Evolutionary conservation across 306 rosid species (phyloP), one percentile per base, ranked within the genome.

Genomic region (Urtica urens): DNA sequence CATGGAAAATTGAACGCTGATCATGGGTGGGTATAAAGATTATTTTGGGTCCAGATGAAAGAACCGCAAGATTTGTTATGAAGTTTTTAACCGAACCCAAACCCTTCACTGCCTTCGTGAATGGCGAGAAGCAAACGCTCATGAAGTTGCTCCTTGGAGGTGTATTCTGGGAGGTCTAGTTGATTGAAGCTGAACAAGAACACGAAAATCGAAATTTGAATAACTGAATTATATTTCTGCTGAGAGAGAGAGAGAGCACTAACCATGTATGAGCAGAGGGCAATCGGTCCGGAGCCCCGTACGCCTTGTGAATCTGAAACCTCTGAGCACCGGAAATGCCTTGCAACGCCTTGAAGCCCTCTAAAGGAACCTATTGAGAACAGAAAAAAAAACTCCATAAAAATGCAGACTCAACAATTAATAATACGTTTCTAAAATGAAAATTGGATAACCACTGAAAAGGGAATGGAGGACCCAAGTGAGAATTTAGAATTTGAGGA

Each of bases 251-350:
- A 23, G 47, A 43, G 47, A 18, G 57, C 70, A 72, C 72, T 57
- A 3, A 90, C 99, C 99, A 92, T 63, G 99, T 92, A 82, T 92
- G 99, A 34, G 99, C 99, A 1, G 96, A 92, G 30, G 99, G 99
- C 28, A 92, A 67, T 37, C 96, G 69, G 72, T 92, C 99, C 31
- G 99, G 96, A 67, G 93, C 86, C 52, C 99, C 99, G 59, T 92
- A 92, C 16, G 99, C 96, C 80, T 82, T 92, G 81, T 85, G 99
- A 69, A 92, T 79, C 77, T 92, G 99, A 73, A 92, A 92, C 85
- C 81, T 78, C 58, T 92, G 99, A 44, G 99, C 78, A 61, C 99
- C 99, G 50, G 99, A 92, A 52, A 92, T 86, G 50, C 99, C 99
- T 79, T 92, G 96, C 81, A 92, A 75, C 29, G 96, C 96, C 78